These are phyloP conservation scores for Mycena belliarum DNA, from an alignment of 768 basidiomycete genomes.

Conservation along the genomic window DNA sequence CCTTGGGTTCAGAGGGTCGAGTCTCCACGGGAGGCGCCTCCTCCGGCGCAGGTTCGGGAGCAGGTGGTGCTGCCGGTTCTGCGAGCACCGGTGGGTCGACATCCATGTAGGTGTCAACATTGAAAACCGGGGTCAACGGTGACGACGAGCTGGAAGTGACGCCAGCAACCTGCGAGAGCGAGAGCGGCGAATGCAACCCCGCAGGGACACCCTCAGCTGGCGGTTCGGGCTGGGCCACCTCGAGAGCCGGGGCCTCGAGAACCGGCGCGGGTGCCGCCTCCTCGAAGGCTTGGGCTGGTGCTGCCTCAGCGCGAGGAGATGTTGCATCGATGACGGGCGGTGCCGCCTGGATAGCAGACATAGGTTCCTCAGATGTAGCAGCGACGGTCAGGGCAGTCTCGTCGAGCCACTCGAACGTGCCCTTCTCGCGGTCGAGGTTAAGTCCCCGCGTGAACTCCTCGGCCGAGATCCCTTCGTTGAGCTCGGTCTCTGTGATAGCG, in stretches of 20 bases:
- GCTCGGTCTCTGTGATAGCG: slow-evolving; percentile 16
- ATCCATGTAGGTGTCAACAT: slow-evolving; percentile 6
- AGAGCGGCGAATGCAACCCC: slow-evolving; percentile 11
- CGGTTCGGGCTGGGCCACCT: not conserved
- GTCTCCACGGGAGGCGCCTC: not conserved
- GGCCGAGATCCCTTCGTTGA: slow-evolving; percentile 18
- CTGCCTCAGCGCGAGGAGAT: too few relatives aligned
- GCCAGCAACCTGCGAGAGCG: slow-evolving; percentile 8
- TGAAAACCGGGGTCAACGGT: slow-evolving; percentile 12
- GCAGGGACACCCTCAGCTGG: not conserved
- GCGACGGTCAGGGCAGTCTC: not conserved
- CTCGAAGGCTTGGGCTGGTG: too few relatives aligned
- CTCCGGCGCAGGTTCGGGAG: not conserved
- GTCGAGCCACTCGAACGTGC: slow-evolving; percentile 16
- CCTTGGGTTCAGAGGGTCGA: not conserved
- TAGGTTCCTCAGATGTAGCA: too few relatives aligned
- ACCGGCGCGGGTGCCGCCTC: too few relatives aligned
- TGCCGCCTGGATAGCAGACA: too few relatives aligned
- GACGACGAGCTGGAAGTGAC: slow-evolving; percentile 9
- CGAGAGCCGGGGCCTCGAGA: not conserved
- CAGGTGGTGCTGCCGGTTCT: not conserved
- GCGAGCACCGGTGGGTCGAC: slow-evolving; percentile 2
- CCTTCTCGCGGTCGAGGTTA: slow-evolving; percentile 15
- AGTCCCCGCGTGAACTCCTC: slow-evolving; percentile 17
- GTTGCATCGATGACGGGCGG: too few relatives aligned